Conservation (phyloP, 2,329 filamentous ascomycete genomes). For the Talaromyces verruculosus region DNA sequence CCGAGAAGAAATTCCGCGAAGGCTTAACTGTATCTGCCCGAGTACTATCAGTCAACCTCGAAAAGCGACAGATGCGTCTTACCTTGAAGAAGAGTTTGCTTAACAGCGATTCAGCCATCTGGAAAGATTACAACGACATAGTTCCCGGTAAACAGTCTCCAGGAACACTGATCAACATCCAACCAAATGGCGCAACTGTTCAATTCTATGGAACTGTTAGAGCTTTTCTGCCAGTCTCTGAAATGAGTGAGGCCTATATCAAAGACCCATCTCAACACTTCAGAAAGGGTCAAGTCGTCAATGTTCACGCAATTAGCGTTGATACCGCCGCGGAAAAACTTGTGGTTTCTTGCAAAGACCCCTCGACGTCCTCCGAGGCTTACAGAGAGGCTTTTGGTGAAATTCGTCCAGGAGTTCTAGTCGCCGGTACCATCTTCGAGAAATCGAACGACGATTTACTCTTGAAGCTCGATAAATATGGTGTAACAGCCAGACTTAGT, state of each 20-base stretch:
- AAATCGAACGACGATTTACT: constrained; percentile 75
- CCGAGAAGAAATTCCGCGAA: constrained; percentile 93
- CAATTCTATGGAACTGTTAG: constrained; percentile 85
- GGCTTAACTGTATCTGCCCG: constrained; percentile 80
- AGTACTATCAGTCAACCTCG: constrained; percentile 75
- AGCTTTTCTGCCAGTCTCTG: constrained; percentile 86
- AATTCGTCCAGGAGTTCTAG: constrained; percentile 70
- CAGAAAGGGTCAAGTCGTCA: constrained; percentile 84
- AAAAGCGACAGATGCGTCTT: constrained; percentile 76
- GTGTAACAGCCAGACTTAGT: constrained; percentile 74
- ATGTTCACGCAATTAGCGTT: constrained; percentile 80
- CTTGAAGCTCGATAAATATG: constrained; percentile 71
- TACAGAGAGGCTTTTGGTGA: constrained; percentile 71
- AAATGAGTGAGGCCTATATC: constrained; percentile 98
- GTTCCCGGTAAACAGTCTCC: constrained; percentile 73
- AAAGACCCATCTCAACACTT: constrained; percentile 88
- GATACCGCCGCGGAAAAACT: constrained; percentile 70
- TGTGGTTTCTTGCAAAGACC: constrained; percentile 90
- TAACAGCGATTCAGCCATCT: constrained; percentile 79
- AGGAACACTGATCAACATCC: constrained; percentile 82
- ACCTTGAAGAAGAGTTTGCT: constrained; percentile 94
- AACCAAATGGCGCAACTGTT: constrained; percentile 76
- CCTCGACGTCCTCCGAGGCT: constrained; percentile 72
- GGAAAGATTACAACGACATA: constrained; percentile 75
- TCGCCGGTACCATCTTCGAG: constrained; percentile 77